Percentiles rank a stretch among this genome's conserved stretches.
Evolutionary conservation across 2,329 filamentous ascomycete genomes (phyloP).

Genomic region (Pyricularia pennisetigena): DNA sequence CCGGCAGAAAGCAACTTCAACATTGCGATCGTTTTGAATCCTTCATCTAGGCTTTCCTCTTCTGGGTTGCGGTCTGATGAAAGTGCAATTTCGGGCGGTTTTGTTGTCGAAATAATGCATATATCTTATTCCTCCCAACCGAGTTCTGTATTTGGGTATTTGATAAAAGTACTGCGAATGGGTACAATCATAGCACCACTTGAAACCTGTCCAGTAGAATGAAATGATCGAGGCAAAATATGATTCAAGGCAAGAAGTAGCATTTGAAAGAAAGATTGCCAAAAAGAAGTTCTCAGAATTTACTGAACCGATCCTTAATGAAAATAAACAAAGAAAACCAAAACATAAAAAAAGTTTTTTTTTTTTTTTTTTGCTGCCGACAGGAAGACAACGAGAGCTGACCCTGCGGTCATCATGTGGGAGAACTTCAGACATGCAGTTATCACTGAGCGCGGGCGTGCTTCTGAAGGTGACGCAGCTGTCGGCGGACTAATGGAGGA

Average conservation of each 20-base stretch:
- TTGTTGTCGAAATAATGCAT: not conserved
- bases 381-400: slow-evolving; percentile 1
- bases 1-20: not conserved
- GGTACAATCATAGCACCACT: not conserved
- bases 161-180: not conserved
- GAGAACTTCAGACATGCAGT: slow-evolving; percentile 3
- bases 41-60: not conserved
- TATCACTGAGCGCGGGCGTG: slow-evolving; percentile 2
- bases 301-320: not conserved
- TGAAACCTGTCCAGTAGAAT: not conserved
- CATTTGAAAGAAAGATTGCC: slow-evolving; percentile 9
- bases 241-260: not conserved
- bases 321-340: not conserved
- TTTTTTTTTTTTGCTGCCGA: not conserved
- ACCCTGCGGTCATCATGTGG: not conserved
- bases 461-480: slow-evolving; percentile 26
- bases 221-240: not conserved
- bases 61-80: not conserved
- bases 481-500: slow-evolving; percentile 17
- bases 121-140: not conserved
- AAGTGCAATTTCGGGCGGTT: not conserved
- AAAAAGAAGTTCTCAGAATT: not conserved
- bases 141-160: not conserved
- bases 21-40: not conserved
- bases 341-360: no score